A percentile compares a stretch with the other conserved stretches of the same genome.
These are phyloP conservation scores for Davidsoniella neocaledoniae DNA, from an alignment of 2,329 filamentous ascomycete genomes.

Conservation along the genomic window DNA sequence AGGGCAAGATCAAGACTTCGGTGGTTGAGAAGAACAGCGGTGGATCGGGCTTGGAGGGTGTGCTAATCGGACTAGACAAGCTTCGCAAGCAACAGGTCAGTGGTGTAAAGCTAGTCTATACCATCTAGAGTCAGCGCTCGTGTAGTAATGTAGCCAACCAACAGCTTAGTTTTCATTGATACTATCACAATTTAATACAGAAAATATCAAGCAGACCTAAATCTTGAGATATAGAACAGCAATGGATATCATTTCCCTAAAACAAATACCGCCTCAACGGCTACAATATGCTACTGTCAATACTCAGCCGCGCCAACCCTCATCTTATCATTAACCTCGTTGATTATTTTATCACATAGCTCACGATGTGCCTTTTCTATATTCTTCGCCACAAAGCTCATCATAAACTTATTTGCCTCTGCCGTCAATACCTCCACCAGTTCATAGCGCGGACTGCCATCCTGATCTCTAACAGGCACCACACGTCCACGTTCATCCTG, in stretches of 20 bases:
- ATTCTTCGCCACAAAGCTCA: constrained; percentile 21
- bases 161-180: neutral
- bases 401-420: constrained; percentile 21
- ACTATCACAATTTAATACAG: neutral
- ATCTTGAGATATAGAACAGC: neutral
- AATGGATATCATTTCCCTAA: neutral
- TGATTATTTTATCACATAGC: constrained; percentile 19
- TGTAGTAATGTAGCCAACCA: neutral
- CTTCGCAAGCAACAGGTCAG: constrained; percentile 22
- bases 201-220: too few relatives aligned
- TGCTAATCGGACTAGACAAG: constrained; percentile 21
- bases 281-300: neutral
- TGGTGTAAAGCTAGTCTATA: constrained; percentile 29
- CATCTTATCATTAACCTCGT: constrained; percentile 17
- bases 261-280: too few relatives aligned
- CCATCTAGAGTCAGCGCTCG: constrained; percentile 14
- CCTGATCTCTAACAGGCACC: constrained; percentile 6
- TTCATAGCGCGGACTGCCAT: constrained; percentile 19
- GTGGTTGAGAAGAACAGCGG: constrained; percentile 18
- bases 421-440: constrained; percentile 20
- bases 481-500: neutral
- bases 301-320: neutral
- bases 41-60: constrained; percentile 19
- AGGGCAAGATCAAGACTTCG: constrained; percentile 21
- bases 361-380: constrained; percentile 19